Base-by-base conservation (phyloP, 1,139 yeast species). In the Williopsis jadinii region DNA sequence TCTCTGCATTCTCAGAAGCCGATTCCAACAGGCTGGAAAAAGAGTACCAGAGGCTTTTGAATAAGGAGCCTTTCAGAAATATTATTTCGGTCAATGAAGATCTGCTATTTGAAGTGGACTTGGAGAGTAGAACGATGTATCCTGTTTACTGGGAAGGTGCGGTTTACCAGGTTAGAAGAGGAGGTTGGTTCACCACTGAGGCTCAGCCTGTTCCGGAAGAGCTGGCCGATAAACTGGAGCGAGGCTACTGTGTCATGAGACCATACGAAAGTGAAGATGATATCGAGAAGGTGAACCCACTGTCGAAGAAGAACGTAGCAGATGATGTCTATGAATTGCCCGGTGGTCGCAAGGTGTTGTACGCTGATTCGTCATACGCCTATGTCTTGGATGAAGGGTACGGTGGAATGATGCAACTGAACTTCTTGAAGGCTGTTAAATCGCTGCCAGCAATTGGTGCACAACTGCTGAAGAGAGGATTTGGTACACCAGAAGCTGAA, bases 91-190 rank as follows among this genome's bases (percentile, higher is more conserved):
- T 90, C 3, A 83, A 83, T 54, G 96, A 87, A 53, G 98, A 90
- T 54, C 74, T 76, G 29, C 63, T 90, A 34, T 85, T 84, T 53
- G 76, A 80, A 52, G 96, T 88, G 2, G 77, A 86, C 54, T 49
- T 90, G 28, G 50, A 59, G 2, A 60, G 64, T 8, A 70, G 78
- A 58, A 71, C 71, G 41, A 60, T 90, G 51, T 51, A 65, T 1
- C 95, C 97, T 0, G 73, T 82, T 0, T 90, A 81, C 59, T 90
- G 97, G 97, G 81, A 78, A 3, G 97, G 97, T 1, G 95, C 97
- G 0, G 65, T 69, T 1, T 92, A 80, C 56, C 92, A 84, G 48
- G 85, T 90, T 1, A 69, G 96, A 32, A 65, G 97, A 39, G 96
- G 96, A 0, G 61, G 79, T 1, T 90, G 98, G 98, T 87, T 86